Evolutionary conservation across 495 filamentous ascomycete species (phyloP).

Genomic region (Pyronema domesticum): DNA sequence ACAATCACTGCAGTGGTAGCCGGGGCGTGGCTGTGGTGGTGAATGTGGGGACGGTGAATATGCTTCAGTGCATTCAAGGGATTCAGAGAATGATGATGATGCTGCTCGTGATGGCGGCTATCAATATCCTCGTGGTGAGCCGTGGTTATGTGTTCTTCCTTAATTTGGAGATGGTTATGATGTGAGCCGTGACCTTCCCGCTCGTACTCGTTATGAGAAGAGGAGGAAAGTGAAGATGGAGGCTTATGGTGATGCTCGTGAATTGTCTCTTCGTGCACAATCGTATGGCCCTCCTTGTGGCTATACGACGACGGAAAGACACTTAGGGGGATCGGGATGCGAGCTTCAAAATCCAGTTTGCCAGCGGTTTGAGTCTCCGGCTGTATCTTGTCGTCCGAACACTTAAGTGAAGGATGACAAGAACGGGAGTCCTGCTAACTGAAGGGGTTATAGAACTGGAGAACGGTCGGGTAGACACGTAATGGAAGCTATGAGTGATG

Average conservation of each 20-base stretch:
- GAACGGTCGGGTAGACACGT: neutral
- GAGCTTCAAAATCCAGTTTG: conserved; percentile 99
- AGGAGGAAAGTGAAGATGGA: conserved; percentile 12
- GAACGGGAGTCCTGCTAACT: conserved; percentile 21
- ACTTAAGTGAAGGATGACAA: conserved; percentile 19
- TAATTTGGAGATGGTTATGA: conserved; percentile 44
- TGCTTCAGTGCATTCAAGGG: neutral
- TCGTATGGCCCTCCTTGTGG: conserved; percentile 47
- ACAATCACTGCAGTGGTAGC: conserved; percentile 9
- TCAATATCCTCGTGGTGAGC: neutral
- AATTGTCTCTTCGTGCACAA: conserved; percentile 77
- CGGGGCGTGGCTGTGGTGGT: conserved; percentile 33
- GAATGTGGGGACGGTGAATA: conserved; percentile 33
- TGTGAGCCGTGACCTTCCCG: conserved; percentile 79
- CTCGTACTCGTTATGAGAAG: conserved; percentile 36
- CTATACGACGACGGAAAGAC: conserved; percentile 97
- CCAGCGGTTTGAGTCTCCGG: conserved; percentile 36
- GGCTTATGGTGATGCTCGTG: conserved; percentile 44
- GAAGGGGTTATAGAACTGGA: conserved; percentile 5
- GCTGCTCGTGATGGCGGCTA: conserved; percentile 46
- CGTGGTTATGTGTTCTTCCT: conserved; percentile 27
- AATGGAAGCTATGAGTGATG: neutral
- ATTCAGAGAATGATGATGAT: conserved; percentile 28
- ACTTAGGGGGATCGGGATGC: conserved; percentile 97
- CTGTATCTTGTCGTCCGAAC: conserved; percentile 22